phyloP scores from a whole-genome alignment of 2,329 filamentous ascomycete species.

The Exophiala viscosa region DNA sequence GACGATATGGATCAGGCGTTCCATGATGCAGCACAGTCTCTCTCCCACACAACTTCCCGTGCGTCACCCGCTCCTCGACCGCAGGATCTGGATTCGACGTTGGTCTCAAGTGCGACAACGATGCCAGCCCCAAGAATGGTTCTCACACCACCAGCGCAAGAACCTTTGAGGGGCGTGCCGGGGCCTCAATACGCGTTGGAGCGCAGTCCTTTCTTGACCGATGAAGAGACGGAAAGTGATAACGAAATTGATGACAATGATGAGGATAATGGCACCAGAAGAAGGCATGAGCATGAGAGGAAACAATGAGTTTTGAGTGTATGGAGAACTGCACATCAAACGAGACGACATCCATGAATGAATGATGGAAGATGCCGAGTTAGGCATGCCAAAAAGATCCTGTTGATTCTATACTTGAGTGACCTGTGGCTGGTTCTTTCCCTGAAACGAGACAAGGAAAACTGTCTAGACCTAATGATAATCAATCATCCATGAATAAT shows the following conservation, averaged over 20 bases:
- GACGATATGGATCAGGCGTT: slow-evolving; percentile 15
- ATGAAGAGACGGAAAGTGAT: slow-evolving; percentile 21
- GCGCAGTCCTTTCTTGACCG: slow-evolving; percentile 28
- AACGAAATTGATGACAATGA: background rate
- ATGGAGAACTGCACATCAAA: background rate
- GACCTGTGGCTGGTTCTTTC: too few relatives aligned
- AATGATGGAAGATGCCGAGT: background rate
- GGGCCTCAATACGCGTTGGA: slow-evolving; percentile 25
- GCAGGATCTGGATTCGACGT: slow-evolving; percentile 1
- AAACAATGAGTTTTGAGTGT: too few relatives aligned
- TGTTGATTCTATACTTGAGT: too few relatives aligned
- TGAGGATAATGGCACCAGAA: background rate
- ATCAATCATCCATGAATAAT: too few relatives aligned
- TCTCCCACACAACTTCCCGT: slow-evolving; percentile 1
- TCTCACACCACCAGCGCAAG: slow-evolving; percentile 25
- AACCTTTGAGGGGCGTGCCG: slow-evolving; percentile 23
- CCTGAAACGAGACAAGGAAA: too few relatives aligned
- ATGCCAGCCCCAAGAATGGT: slow-evolving; percentile 11
- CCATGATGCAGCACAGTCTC: slow-evolving; percentile 15
- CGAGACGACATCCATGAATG: background rate
- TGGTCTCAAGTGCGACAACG: background rate
- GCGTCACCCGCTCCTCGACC: slow-evolving; percentile 1
- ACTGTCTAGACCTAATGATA: too few relatives aligned
- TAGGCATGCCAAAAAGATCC: too few relatives aligned
- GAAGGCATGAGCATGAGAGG: background rate